Evolutionary conservation across 2,329 filamentous ascomycete species (phyloP).

Genomic region (Colletotrichum horii): DNA sequence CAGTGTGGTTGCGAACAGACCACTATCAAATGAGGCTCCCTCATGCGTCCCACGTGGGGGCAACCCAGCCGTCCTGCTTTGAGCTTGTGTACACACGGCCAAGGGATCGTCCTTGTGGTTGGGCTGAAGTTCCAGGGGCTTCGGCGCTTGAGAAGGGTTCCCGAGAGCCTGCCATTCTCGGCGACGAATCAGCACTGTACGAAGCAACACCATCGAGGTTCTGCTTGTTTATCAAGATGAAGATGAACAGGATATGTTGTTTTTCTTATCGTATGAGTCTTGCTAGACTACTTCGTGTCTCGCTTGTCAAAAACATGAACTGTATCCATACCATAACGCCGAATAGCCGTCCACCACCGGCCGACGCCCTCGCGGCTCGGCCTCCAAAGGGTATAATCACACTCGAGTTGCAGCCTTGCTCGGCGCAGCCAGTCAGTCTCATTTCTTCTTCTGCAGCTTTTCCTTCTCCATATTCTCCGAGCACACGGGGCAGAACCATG

Average conservation of each 20-base stretch:
- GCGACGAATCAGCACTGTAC: neutral
- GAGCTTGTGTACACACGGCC: conserved; percentile 5
- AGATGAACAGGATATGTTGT: neutral
- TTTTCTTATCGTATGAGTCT: neutral
- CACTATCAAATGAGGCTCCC: conserved; percentile 19
- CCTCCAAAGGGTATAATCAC: conserved; percentile 13
- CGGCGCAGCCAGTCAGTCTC: neutral
- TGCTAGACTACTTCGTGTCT: neutral
- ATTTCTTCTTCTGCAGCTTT: conserved; percentile 18
- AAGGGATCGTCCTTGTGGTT: neutral
- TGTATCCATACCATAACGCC: neutral
- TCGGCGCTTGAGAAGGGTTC: neutral
- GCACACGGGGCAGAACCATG: conserved; percentile 71
- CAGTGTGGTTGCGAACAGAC: neutral
- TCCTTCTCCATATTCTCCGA: conserved; percentile 57
- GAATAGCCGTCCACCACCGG: neutral
- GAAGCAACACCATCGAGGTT: neutral
- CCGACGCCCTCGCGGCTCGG: neutral
- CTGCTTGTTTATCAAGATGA: neutral
- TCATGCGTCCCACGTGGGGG: conserved; percentile 16
- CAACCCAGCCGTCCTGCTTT: neutral
- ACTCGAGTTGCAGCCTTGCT: neutral
- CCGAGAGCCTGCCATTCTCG: neutral
- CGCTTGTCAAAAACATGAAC: neutral
- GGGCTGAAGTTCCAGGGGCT: neutral